Percentiles rank a stretch among this genome's conserved stretches.
These are phyloP conservation scores for Vaccinium darrowii DNA, from an alignment of 148 eudicot genomes.

Conservation along the genomic window DNA sequence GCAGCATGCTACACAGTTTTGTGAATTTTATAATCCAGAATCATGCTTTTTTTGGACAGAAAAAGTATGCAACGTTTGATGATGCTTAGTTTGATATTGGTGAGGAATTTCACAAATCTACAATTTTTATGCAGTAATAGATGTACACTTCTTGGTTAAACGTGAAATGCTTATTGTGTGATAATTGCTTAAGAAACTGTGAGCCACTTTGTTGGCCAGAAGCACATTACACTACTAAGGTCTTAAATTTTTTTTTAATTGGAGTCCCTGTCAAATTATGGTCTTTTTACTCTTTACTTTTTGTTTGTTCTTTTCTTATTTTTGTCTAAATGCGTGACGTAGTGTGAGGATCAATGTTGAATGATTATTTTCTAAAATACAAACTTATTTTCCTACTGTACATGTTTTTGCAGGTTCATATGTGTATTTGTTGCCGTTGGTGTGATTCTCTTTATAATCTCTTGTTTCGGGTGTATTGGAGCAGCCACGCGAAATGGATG, in stretches of 20 bases:
- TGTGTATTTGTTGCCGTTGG: slow-evolving; percentile 72
- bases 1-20: background rate
- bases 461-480: slow-evolving; percentile 92
- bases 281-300: slow-evolving; percentile 28
- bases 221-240: background rate
- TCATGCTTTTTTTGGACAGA: background rate
- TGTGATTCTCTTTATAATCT: slow-evolving; percentile 56
- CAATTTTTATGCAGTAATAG: background rate
- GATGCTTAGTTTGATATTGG: background rate
- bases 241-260: background rate
- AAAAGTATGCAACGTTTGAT: background rate
- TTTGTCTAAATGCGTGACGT: slow-evolving; percentile 56
- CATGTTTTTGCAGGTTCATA: slow-evolving; percentile 65
- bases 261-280: background rate
- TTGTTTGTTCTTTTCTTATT: slow-evolving; percentile 39
- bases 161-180: background rate
- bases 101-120: background rate
- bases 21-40: background rate
- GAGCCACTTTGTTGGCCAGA: background rate
- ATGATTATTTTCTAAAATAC: background rate
- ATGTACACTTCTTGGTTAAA: background rate
- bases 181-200: background rate
- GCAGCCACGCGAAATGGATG: slow-evolving; percentile 78
- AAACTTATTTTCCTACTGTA: background rate
- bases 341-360: background rate